phyloP scores from a whole-genome alignment of 257 asterid genomes.

The Knoxia roxburghii region DNA sequence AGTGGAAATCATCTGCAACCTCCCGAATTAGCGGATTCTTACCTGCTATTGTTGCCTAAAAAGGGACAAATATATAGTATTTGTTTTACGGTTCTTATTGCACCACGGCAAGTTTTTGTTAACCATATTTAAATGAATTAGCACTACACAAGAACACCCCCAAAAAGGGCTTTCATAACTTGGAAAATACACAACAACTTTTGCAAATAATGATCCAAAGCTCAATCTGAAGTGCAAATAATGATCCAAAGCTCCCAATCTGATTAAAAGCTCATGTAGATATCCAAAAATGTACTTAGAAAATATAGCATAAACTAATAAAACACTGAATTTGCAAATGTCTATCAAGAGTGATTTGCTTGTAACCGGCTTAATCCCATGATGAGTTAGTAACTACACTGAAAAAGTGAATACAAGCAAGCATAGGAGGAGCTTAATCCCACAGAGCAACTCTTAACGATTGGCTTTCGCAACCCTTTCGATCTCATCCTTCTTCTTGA shows the following conservation, averaged over 20 bases:
- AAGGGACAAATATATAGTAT: no score
- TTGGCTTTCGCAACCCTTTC: slow-evolving; percentile 81
- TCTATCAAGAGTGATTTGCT: background rate
- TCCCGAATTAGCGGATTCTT: slow-evolving; percentile 8
- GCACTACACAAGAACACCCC: background rate
- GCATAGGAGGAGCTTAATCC: background rate
- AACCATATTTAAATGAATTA: no score
- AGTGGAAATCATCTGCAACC: slow-evolving; percentile 5
- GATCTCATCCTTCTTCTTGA: slow-evolving; percentile 74
- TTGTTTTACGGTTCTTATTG: no score
- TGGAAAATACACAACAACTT: background rate
- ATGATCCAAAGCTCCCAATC: no score
- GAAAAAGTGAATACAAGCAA: background rate
- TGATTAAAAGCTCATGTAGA: no score
- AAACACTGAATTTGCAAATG: background rate
- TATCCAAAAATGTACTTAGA: background rate
- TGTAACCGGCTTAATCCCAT: background rate
- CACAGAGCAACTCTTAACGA: slow-evolving; percentile 30
- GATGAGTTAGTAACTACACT: background rate
- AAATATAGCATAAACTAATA: background rate
- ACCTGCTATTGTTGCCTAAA: no score
- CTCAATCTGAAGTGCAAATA: no score
- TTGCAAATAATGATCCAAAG: background rate
- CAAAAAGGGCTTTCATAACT: background rate
- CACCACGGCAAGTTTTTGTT: no score